phyloP scores from a whole-genome alignment of 257 asterid species.

The Solanum paucissectum region DNA sequence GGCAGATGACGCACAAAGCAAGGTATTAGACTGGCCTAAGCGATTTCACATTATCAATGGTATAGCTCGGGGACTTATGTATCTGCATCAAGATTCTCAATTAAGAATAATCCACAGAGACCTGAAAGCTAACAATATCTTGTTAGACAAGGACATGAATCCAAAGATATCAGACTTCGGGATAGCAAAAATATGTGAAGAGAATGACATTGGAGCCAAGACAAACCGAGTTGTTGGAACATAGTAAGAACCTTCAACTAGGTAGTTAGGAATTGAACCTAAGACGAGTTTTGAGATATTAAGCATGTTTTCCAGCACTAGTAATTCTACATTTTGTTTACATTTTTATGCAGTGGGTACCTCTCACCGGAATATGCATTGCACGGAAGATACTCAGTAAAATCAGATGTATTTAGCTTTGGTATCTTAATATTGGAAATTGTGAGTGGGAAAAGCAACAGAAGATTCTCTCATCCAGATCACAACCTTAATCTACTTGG shows the following conservation, averaged over 20 bases:
- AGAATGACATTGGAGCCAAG: slow-evolving; percentile 7
- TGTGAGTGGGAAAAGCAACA: slow-evolving; percentile 18
- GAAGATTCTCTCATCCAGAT: slow-evolving; percentile 7
- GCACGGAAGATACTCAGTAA: slow-evolving; percentile 26
- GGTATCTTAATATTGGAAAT: slow-evolving; percentile 26
- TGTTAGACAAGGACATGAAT: slow-evolving; percentile 27
- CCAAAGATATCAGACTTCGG: slow-evolving; percentile 49
- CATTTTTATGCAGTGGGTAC: slow-evolving; percentile 18
- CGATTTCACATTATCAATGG: slow-evolving; percentile 31
- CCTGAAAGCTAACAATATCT: slow-evolving; percentile 32
- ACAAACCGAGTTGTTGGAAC: slow-evolving; percentile 38
- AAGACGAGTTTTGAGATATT: not conserved
- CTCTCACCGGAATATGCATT: slow-evolving; percentile 47
- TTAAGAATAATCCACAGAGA: slow-evolving; percentile 39
- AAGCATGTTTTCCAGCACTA: not conserved
- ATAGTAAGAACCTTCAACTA: slow-evolving; percentile 16
- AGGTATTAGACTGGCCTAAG: slow-evolving; percentile 28
- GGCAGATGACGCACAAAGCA: slow-evolving; percentile 17
- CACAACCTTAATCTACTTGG: slow-evolving; percentile 15
- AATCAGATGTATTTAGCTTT: slow-evolving; percentile 39
- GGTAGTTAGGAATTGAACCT: not conserved
- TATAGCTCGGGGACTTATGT: slow-evolving; percentile 31
- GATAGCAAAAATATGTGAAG: slow-evolving; percentile 30
- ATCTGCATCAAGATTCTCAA: slow-evolving; percentile 41
- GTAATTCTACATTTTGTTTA: not conserved